Percentiles rank a stretch among this genome's conserved stretches.
phyloP scores from a whole-genome alignment of 2,329 filamentous ascomycete genomes.

The Metarhizium sp. region DNA sequence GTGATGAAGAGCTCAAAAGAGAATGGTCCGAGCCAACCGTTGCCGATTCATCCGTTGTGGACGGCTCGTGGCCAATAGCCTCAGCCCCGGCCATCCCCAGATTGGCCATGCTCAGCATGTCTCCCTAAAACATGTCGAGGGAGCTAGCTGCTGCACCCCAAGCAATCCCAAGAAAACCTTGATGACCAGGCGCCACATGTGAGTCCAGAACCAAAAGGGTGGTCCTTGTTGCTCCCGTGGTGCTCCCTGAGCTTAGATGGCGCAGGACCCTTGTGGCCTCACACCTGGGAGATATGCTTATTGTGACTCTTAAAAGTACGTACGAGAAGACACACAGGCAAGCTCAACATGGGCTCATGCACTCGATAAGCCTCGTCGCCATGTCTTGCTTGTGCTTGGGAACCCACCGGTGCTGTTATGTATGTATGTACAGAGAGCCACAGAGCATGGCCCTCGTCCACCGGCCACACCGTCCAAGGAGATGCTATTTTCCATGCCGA shows the following conservation, averaged over 20 bases:
- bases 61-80: conserved; percentile 4
- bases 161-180: background rate
- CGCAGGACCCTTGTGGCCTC: background rate
- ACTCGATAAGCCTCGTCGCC: too few species aligned
- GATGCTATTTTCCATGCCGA: background rate
- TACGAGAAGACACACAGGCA: background rate
- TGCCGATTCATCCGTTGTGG: conserved; percentile 7
- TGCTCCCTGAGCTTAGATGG: background rate
- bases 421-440: background rate
- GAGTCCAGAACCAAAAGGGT: conserved; percentile 4
- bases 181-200: conserved; percentile 4
- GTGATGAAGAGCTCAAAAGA: background rate
- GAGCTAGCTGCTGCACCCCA: too few species aligned
- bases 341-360: background rate
- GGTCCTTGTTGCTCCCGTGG: background rate
- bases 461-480: background rate
- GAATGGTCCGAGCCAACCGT: background rate
- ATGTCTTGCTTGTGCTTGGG: too few species aligned
- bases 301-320: background rate
- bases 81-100: conserved; percentile 4
- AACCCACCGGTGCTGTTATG: background rate
- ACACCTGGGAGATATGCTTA: background rate
- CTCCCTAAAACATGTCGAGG: background rate
- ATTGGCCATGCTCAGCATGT: background rate
- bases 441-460: background rate